Conservation (phyloP, 495 filamentous ascomycete species). For the Lasiosphaeriaceae sp. region DNA sequence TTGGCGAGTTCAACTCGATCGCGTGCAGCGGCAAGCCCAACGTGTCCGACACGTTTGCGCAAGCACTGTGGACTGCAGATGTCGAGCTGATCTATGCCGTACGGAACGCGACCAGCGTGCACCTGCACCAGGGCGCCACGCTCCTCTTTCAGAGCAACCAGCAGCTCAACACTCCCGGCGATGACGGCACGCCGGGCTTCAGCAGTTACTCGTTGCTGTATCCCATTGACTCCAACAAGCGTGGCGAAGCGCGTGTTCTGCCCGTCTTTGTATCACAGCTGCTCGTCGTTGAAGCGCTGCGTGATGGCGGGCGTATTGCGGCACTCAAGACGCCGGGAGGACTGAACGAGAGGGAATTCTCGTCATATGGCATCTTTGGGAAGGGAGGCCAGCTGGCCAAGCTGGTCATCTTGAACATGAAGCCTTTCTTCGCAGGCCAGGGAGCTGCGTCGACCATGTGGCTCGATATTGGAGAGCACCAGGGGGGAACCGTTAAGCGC, state of each 20-base stretch:
- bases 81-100: constrained; percentile 18
- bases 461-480: constrained; percentile 14
- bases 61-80: constrained; percentile 21
- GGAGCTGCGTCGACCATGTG: not conserved
- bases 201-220: constrained; percentile 18
- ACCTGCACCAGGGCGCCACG: constrained; percentile 20
- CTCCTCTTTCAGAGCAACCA: constrained; percentile 19
- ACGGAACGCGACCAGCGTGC: constrained; percentile 18
- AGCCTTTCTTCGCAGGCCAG: constrained; percentile 10
- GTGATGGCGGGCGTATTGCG: constrained; percentile 11
- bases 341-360: constrained; percentile 7
- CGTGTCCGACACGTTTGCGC: constrained; percentile 25
- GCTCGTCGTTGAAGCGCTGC: constrained; percentile 15
- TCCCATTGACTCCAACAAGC: constrained; percentile 14
- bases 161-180: constrained; percentile 22
- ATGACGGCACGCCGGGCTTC: constrained; percentile 21
- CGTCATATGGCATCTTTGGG: constrained; percentile 13
- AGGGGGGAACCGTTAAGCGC: constrained; percentile 14
- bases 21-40: constrained; percentile 27
- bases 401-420: constrained; percentile 20
- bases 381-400: not conserved
- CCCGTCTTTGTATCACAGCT: constrained; percentile 21
- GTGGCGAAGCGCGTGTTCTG: constrained; percentile 16
- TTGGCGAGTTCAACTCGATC: constrained; percentile 23
- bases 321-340: constrained; percentile 11